Conservation (phyloP, 73 alveolate genomes). For the Stentor coeruleus region DNA sequence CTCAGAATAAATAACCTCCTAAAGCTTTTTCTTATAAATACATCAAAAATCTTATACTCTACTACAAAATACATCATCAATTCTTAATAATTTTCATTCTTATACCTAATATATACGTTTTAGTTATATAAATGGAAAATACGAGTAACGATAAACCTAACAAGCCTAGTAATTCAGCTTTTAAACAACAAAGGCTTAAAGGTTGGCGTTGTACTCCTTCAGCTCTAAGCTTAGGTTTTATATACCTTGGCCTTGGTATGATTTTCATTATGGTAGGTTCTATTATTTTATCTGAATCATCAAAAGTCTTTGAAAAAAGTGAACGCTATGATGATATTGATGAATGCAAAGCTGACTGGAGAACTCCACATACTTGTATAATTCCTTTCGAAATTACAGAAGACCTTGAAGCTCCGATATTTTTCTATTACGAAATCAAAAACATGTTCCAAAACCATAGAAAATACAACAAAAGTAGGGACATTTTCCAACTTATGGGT, state of each 20-base stretch:
- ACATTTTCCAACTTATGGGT: constrained; percentile 70
- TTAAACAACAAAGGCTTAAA: neutral
- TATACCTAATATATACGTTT: too few species aligned
- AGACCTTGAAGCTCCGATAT: constrained; percentile 63
- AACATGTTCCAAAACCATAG: constrained; percentile 82
- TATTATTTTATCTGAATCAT: constrained; percentile 48
- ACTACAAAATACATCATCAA: too few species aligned
- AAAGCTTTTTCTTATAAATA: too few species aligned
- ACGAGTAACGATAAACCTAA: constrained; percentile 2
- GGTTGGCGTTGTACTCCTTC: neutral
- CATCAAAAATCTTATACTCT: too few species aligned
- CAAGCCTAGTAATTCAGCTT: constrained; percentile 8
- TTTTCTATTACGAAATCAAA: constrained; percentile 69
- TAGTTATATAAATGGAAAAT: too few species aligned
- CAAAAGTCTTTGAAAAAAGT: constrained; percentile 44
- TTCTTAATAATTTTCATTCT: too few species aligned
- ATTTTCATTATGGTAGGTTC: constrained; percentile 62
- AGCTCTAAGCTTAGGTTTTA: neutral
- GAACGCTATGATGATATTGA: constrained; percentile 52
- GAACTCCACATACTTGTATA: constrained; percentile 30
- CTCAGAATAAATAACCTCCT: too few species aligned
- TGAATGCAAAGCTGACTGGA: constrained; percentile 36
- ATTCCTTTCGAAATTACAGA: constrained; percentile 29
- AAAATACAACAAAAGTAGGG: constrained; percentile 69
- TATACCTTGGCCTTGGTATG: constrained; percentile 42